Percentiles rank a stretch among this genome's conserved stretches.
These are phyloP conservation scores for Royoungia palumana DNA, from an alignment of 768 basidiomycete genomes.

Conservation along the genomic window DNA sequence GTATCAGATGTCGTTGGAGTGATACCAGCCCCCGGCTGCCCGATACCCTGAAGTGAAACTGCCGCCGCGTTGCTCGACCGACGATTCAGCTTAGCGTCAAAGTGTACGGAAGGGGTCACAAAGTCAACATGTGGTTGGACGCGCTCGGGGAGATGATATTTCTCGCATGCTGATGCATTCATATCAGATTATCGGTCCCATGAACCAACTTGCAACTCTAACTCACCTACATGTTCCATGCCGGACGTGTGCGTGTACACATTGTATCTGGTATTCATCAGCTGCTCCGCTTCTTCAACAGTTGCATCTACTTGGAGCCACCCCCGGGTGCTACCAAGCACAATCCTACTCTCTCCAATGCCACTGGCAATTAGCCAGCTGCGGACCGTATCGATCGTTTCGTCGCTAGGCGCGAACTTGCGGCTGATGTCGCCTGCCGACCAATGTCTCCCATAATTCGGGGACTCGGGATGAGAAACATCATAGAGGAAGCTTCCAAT, in stretches of 20 bases:
- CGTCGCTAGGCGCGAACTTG: constrained; percentile 26
- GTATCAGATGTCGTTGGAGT: constrained; percentile 17
- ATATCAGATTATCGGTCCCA: neutral
- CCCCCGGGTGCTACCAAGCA: constrained; percentile 14
- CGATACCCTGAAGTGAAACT: constrained; percentile 12
- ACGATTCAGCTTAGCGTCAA: constrained; percentile 21
- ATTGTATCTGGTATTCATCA: constrained; percentile 33
- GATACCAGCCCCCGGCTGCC: constrained; percentile 10
- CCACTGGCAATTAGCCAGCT: constrained; percentile 29
- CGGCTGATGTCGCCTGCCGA: constrained; percentile 24
- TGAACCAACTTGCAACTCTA: neutral
- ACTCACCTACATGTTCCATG: constrained; percentile 24
- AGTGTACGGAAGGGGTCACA: constrained; percentile 35
- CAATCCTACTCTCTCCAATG: constrained; percentile 20
- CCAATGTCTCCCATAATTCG: constrained; percentile 33
- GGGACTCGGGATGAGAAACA: constrained; percentile 34
- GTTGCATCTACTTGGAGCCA: constrained; percentile 30
- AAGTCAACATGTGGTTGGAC: constrained; percentile 34
- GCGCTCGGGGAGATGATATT: constrained; percentile 32
- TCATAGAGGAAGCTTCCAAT: constrained; percentile 26
- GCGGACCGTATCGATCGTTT: constrained; percentile 22
- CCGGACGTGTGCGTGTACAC: constrained; percentile 29
- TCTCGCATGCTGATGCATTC: constrained; percentile 25
- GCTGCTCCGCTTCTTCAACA: constrained; percentile 30
- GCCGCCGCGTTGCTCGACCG: constrained; percentile 7